phyloP scores from a whole-genome alignment of 306 rosid species.

The Rubus parviflorus region DNA sequence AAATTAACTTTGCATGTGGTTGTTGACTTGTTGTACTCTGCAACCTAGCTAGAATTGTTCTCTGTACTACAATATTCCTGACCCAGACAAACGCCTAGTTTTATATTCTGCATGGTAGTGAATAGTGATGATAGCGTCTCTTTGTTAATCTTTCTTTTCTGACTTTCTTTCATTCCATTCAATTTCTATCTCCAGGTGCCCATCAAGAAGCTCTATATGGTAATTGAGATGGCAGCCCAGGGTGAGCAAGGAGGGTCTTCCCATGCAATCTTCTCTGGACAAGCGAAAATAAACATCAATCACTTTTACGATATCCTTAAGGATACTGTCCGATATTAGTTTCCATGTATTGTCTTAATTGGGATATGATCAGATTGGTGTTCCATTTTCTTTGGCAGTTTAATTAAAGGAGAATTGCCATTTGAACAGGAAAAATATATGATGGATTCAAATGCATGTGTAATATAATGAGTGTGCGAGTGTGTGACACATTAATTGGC shows the following conservation, averaged over 20 bases:
- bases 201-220: conserved; percentile 83
- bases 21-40: conserved; percentile 6
- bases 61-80: background rate
- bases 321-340: conserved; percentile 64
- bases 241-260: conserved; percentile 83
- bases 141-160: background rate
- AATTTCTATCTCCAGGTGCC: conserved; percentile 52
- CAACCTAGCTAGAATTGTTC: background rate
- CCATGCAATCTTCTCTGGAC: conserved; percentile 75
- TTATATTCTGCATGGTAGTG: background rate
- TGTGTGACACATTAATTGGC: too few species aligned
- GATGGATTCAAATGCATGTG: too few species aligned
- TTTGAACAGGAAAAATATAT: too few species aligned
- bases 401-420: too few species aligned
- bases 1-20: conserved; percentile 15
- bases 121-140: background rate
- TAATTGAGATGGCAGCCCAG: conserved; percentile 95
- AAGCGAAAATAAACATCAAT: conserved; percentile 63
- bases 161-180: conserved; percentile 8
- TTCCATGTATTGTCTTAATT: background rate
- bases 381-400: too few species aligned
- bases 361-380: background rate
- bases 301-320: conserved; percentile 80
- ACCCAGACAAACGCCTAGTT: background rate
- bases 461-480: too few species aligned